Conservation (phyloP, 1,284 basidiomycete species). For the Boletellus deceptivus region DNA sequence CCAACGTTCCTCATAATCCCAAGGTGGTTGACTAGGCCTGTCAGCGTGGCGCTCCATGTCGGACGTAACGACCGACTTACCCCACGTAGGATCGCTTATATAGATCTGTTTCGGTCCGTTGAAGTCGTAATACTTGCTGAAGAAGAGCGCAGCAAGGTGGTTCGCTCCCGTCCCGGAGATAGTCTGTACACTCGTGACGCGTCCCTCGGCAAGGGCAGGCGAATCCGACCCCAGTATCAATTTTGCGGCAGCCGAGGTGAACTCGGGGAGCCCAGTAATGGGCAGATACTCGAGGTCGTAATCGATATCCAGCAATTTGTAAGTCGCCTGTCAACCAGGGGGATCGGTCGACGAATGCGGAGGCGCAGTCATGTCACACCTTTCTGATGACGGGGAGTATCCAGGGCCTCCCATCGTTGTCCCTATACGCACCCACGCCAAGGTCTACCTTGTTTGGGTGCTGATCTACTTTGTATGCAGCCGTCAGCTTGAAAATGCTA, state of each 20-base stretch:
- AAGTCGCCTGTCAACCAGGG: slow-evolving; percentile 60
- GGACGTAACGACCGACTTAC: slow-evolving; percentile 38
- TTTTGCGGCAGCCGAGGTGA: slow-evolving; percentile 75
- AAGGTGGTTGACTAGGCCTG: slow-evolving; percentile 77
- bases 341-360: not conserved
- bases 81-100: slow-evolving; percentile 85
- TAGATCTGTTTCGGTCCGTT: slow-evolving; percentile 68
- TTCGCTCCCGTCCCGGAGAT: slow-evolving; percentile 96
- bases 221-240: slow-evolving; percentile 80
- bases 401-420: slow-evolving; percentile 85
- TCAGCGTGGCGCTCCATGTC: slow-evolving; percentile 4
- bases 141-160: slow-evolving; percentile 87
- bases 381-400: slow-evolving; percentile 89
- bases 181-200: slow-evolving; percentile 81
- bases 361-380: slow-evolving; percentile 41
- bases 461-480: slow-evolving; percentile 82
- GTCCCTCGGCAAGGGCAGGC: slow-evolving; percentile 67
- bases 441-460: slow-evolving; percentile 88
- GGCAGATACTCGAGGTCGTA: slow-evolving; percentile 95
- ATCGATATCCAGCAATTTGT: slow-evolving; percentile 66
- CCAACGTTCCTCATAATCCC: slow-evolving; percentile 86
- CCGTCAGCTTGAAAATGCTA: slow-evolving; percentile 92
- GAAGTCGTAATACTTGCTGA: slow-evolving; percentile 82
- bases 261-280: slow-evolving; percentile 85
- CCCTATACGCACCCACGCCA: slow-evolving; percentile 87